phyloP scores from a whole-genome alignment of 2,329 filamentous ascomycete species.

The Alternaria rosae region DNA sequence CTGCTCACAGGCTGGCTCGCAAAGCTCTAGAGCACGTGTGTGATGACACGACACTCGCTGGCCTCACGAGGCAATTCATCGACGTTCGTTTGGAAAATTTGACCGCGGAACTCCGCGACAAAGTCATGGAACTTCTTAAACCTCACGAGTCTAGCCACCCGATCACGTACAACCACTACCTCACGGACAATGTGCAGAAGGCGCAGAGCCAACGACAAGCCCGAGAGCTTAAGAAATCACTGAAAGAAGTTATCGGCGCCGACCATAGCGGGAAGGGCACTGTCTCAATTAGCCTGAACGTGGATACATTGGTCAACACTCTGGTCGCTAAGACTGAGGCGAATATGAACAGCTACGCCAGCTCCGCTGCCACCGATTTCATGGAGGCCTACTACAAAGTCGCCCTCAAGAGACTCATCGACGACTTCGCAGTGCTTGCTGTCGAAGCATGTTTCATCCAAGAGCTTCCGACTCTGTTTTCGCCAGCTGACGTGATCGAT shows the following conservation, averaged over 20 bases:
- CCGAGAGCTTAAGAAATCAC: constrained; percentile 18
- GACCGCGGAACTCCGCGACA: constrained; percentile 6
- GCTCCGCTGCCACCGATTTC: constrained; percentile 36
- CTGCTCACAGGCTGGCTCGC: background rate
- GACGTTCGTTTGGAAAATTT: constrained; percentile 8
- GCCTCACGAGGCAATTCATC: constrained; percentile 10
- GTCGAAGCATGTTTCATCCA: constrained; percentile 47
- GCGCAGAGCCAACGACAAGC: constrained; percentile 22
- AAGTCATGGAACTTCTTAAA: constrained; percentile 21
- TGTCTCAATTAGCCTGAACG: constrained; percentile 6
- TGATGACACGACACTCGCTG: constrained; percentile 6
- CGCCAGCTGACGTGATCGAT: constrained; percentile 30
- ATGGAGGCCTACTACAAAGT: constrained; percentile 47
- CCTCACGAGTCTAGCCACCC: constrained; percentile 27
- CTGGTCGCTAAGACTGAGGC: constrained; percentile 26
- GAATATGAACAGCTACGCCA: constrained; percentile 42
- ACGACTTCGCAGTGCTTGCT: constrained; percentile 51
- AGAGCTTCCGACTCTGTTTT: constrained; percentile 39
- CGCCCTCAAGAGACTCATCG: constrained; percentile 51
- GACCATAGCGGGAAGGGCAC: constrained; percentile 3
- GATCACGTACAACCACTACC: constrained; percentile 51
- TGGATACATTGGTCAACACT: constrained; percentile 15
- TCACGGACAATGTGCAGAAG: constrained; percentile 48
- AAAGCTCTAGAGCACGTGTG: constrained; percentile 10
- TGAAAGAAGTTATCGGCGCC: constrained; percentile 16